phyloP scores from a whole-genome alignment of 108 stramenopile species.

The Pelagomonas calceolata region DNA sequence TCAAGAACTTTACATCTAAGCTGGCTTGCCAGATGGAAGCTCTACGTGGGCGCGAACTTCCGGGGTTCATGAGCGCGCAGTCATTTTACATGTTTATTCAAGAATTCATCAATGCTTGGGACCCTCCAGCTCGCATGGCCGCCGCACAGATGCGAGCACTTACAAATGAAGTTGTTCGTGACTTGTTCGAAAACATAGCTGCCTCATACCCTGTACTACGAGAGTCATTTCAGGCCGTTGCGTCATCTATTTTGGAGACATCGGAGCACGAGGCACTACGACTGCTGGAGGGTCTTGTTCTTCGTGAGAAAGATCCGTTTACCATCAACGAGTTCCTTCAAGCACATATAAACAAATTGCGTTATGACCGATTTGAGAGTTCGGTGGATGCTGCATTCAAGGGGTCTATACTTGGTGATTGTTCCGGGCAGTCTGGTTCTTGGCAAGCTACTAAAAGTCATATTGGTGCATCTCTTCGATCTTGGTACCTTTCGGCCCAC shows the following conservation, averaged over 20 bases:
- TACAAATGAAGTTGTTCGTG: conserved; percentile 21
- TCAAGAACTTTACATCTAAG: conserved; percentile 16
- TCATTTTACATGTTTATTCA: conserved; percentile 37
- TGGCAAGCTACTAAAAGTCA: neutral
- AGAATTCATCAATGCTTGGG: conserved; percentile 31
- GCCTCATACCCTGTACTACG: conserved; percentile 22
- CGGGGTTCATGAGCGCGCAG: conserved; percentile 29
- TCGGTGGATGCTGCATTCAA: conserved; percentile 9
- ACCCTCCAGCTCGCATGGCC: conserved; percentile 14
- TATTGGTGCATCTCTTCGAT: neutral
- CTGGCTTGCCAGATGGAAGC: conserved; percentile 25
- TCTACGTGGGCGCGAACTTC: conserved; percentile 31
- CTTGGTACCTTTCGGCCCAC: conserved; percentile 22
- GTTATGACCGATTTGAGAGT: conserved; percentile 26
- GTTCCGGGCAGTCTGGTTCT: neutral
- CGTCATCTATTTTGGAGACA: conserved; percentile 16
- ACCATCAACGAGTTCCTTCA: conserved; percentile 33
- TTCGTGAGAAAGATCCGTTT: conserved; percentile 31
- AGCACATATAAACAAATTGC: conserved; percentile 32
- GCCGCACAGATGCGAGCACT: neutral
- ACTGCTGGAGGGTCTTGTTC: conserved; percentile 22
- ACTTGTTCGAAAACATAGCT: conserved; percentile 21
- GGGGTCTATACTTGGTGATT: neutral
- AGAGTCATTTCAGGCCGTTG: conserved; percentile 13
- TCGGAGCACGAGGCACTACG: conserved; percentile 17